Conservation (phyloP, 176 grass and related monocot species). For the Thalia dealbata region DNA sequence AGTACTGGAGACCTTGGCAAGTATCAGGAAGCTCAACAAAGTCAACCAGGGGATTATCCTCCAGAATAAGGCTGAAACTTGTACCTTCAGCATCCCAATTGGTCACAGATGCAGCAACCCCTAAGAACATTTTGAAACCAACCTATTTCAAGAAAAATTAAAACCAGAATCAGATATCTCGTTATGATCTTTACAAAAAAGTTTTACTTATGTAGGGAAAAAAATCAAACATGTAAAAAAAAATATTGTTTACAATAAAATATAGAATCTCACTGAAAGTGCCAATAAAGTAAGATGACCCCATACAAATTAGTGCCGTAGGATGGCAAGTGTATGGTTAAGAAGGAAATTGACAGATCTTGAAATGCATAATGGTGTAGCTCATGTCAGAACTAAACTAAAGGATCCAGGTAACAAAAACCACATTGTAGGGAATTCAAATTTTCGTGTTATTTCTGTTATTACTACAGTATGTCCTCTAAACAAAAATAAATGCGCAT, state of each 20-base stretch:
- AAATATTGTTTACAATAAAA: not conserved
- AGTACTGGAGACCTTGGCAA: constrained; percentile 88
- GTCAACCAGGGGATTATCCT: constrained; percentile 95
- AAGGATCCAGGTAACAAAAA: too few relatives aligned
- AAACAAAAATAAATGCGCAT: too few relatives aligned
- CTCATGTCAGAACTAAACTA: too few relatives aligned
- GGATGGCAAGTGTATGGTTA: too few relatives aligned
- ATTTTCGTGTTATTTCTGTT: too few relatives aligned
- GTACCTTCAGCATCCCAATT: constrained; percentile 97
- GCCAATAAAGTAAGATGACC: too few relatives aligned
- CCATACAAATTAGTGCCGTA: too few relatives aligned
- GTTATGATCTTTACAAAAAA: not conserved
- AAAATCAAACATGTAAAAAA: not conserved
- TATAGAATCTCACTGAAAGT: not conserved
- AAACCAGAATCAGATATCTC: not conserved
- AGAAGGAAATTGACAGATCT: too few relatives aligned
- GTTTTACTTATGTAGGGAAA: not conserved
- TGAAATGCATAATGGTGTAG: too few relatives aligned
- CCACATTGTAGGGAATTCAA: too few relatives aligned
- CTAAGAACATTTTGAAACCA: constrained; percentile 98
- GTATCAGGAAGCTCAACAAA: constrained; percentile 98
- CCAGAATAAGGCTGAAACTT: constrained; percentile 85
- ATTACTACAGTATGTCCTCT: too few relatives aligned
- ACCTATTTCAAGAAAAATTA: constrained; percentile 38
- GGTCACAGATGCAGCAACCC: constrained; percentile 76